Conservation (phyloP, 2,329 filamentous ascomycete species). For the Ophiosphaerella narmari region DNA sequence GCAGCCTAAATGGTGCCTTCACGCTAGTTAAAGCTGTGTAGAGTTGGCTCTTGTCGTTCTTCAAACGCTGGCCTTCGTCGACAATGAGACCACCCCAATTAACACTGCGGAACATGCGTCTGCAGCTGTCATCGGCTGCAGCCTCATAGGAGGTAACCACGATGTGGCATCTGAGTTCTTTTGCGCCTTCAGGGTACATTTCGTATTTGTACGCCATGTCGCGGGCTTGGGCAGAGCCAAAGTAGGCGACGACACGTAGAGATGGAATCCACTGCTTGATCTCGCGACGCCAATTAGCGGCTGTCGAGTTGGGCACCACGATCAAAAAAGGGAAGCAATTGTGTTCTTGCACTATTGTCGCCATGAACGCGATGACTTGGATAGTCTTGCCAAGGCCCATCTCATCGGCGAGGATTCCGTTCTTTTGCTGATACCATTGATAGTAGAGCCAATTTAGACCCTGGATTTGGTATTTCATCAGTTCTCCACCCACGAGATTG, state of each 20-base stretch:
- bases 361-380: constrained; percentile 83
- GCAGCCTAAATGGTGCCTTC: constrained; percentile 78
- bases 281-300: constrained; percentile 96
- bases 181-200: constrained; percentile 70
- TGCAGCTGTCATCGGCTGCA: constrained; percentile 72
- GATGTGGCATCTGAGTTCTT: constrained; percentile 81
- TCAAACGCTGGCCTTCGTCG: constrained; percentile 93
- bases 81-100: constrained; percentile 89
- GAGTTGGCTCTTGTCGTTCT: constrained; percentile 85
- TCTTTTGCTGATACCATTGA: constrained; percentile 81
- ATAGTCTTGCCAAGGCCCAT: constrained; percentile 99
- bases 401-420: constrained; percentile 91
- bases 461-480: constrained; percentile 93
- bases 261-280: constrained; percentile 91
- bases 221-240: constrained; percentile 75
- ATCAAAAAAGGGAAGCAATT: constrained; percentile 90
- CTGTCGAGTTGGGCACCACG: constrained; percentile 92
- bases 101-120: constrained; percentile 68
- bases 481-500: constrained; percentile 73
- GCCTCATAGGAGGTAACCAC: constrained; percentile 96
- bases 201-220: constrained; percentile 81
- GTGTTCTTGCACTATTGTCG: constrained; percentile 65
- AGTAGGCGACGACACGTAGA: constrained; percentile 88
- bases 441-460: constrained; percentile 95
- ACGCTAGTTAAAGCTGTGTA: constrained; percentile 76